Base-by-base conservation (phyloP, 495 filamentous ascomycete genomes). In the Stereocaulon alpinum region DNA sequence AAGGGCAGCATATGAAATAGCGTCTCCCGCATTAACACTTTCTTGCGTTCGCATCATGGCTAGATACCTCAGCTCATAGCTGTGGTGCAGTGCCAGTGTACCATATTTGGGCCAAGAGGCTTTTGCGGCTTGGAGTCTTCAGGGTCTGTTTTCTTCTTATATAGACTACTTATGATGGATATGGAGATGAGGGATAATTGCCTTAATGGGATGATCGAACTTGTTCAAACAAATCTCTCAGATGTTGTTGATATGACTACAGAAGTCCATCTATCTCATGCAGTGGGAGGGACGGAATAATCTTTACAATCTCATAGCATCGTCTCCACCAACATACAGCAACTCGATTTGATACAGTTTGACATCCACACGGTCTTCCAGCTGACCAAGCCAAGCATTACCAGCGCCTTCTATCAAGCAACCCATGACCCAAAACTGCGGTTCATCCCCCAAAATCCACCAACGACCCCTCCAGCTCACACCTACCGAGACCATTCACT, bases 1-100 rank as follows among this genome's bases (percentile, higher is more conserved):
- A 60, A 60, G 30, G 58, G 58, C 15, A 54, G 40, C 41, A 27
- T 60, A 60, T 60, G 17, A 55, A 24, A 10, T 2, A n/a, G 4
- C 24, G 22, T 20, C 11, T 4, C 34, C 17, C 3, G 60, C 3
- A 27, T 20, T 11, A 12, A 5, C 44, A 22, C 10, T 47, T 3
- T 24, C 20, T 10, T 47, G 15, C 44, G 1, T 22, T 12, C 44
- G 22, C n/a, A 6, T 20, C 44, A 30, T 34, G 6, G 10, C 17
- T n/a, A n/a, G 14, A 15, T 50, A 49, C 2, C 22, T 17, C 10
- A 12, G 45, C 4, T 12, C 15, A 24, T 2, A 27, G 6, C 10
- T 20, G 9, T 30, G 18, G n/a, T 10, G 2, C 10, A 27, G 48
- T 9, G 14, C 32, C 32, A 2, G 2, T 34, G 29, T 51, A 51